Conservation (phyloP, 2,329 filamentous ascomycete species). For the Fusarium sp. region DNA sequence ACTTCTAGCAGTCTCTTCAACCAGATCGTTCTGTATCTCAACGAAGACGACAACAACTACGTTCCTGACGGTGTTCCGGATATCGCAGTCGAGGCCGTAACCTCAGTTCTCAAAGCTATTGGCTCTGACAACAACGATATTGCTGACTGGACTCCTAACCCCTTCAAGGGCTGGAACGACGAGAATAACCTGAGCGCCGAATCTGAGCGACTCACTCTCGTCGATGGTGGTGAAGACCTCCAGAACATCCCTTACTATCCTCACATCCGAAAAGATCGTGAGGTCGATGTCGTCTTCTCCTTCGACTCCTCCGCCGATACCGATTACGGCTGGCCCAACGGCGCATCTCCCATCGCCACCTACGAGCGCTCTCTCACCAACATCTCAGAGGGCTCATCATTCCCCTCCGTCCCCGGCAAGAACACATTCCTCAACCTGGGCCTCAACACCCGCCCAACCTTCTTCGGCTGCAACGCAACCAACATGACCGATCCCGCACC, state of each 20-base stretch:
- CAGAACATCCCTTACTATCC: constrained; percentile 84
- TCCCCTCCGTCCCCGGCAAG: constrained; percentile 66
- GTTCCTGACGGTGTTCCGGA: constrained; percentile 59
- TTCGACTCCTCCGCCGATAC: constrained; percentile 73
- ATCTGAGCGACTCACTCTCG: constrained; percentile 70
- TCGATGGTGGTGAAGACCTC: constrained; percentile 82
- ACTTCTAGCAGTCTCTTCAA: constrained; percentile 87
- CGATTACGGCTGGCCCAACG: constrained; percentile 66
- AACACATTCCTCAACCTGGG: constrained; percentile 66
- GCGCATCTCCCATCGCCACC: constrained; percentile 65
- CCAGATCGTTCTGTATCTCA: constrained; percentile 73
- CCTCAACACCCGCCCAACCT: constrained; percentile 67
- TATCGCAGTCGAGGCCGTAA: constrained; percentile 57
- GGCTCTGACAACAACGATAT: constrained; percentile 76
- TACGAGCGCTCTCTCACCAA: constrained; percentile 62
- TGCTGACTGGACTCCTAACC: constrained; percentile 74
- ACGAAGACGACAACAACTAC: constrained; percentile 56
- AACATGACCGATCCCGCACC: constrained; percentile 67
- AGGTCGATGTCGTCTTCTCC: constrained; percentile 71
- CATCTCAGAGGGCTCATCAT: constrained; percentile 63
- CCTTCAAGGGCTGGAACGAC: constrained; percentile 62
- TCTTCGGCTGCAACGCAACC: constrained; percentile 71
- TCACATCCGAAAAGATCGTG: constrained; percentile 60
- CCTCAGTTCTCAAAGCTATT: constrained; percentile 62
- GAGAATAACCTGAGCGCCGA: constrained; percentile 55